phyloP scores from a whole-genome alignment of 331 rosid species.

The Erythrophleum ivorense region DNA sequence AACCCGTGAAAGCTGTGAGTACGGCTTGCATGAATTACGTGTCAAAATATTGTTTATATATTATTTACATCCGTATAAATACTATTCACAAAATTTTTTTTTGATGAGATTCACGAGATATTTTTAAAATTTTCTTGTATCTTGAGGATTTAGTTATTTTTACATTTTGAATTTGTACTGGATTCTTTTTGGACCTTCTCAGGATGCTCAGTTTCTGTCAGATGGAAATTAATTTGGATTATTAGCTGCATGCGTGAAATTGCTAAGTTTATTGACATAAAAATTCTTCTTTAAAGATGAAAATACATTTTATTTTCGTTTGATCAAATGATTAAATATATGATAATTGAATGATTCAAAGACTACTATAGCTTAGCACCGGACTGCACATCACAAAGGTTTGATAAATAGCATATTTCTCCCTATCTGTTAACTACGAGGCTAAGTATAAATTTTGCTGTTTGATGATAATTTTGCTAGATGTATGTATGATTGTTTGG shows the following conservation, averaged over 20 bases:
- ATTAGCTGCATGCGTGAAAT: constrained; percentile 6
- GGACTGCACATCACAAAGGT: constrained; percentile 1
- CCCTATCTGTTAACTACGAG: neutral
- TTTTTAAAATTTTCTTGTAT: too few relatives aligned
- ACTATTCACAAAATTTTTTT: too few relatives aligned
- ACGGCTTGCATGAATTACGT: too few relatives aligned
- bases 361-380: constrained; percentile 26
- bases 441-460: neutral
- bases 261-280: constrained; percentile 10
- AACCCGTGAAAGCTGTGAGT: too few relatives aligned
- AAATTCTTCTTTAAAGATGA: neutral
- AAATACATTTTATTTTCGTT: neutral
- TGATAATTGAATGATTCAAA: constrained; percentile 14
- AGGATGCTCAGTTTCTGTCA: neutral
- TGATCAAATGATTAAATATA: constrained; percentile 13
- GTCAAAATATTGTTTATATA: too few relatives aligned
- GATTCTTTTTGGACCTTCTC: neutral
- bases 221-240: constrained; percentile 12
- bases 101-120: too few relatives aligned
- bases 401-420: neutral
- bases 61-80: too few relatives aligned
- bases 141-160: neutral
- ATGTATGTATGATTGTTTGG: neutral
- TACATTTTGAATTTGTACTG: neutral
- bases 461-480: neutral